Percentiles rank a stretch among this genome's conserved stretches.
These are phyloP conservation scores for Xylaria sp. DNA, from an alignment of 2,329 filamentous ascomycete genomes.

Conservation along the genomic window DNA sequence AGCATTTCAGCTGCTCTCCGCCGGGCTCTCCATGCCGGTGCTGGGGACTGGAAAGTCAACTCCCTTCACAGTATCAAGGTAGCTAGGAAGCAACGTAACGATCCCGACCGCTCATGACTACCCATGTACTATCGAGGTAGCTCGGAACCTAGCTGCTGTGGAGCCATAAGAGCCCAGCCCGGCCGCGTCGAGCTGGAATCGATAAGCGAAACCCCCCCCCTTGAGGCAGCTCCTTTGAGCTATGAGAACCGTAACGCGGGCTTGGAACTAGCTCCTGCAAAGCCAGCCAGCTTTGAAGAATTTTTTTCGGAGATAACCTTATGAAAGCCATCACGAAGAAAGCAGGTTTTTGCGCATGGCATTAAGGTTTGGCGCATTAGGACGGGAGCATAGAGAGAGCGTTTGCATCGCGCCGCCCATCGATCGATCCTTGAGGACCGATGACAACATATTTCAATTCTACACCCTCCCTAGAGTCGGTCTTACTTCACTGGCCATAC, in stretches of 20 bases:
- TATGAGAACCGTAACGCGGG: neutral
- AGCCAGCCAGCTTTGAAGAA: conserved; percentile 2
- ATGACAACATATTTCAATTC: conserved; percentile 13
- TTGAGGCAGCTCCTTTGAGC: neutral
- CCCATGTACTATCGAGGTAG: neutral
- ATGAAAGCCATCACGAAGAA: conserved; percentile 5
- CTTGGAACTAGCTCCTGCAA: neutral
- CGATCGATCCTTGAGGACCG: conserved; percentile 6
- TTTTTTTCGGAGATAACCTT: neutral
- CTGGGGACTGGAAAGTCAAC: neutral
- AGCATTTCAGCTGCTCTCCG: neutral
- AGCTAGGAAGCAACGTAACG: neutral
- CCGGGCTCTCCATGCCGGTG: neutral
- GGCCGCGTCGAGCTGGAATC: neutral
- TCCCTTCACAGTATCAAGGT: conserved; percentile 3
- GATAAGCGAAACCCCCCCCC: neutral
- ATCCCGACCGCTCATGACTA: neutral
- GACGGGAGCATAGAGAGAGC: conserved; percentile 22
- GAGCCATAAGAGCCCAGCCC: neutral
- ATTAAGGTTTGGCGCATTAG: conserved; percentile 17
- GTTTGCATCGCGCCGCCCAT: conserved; percentile 14
- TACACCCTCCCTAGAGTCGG: conserved; percentile 8
- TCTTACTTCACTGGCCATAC: conserved; percentile 7
- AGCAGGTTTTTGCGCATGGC: conserved; percentile 5
- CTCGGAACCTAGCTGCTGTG: neutral